Evolutionary conservation across 2,329 filamentous ascomycete genomes (phyloP), one percentile per base, ranked within the genome.

Genomic region (Zasmidium angulare): DNA sequence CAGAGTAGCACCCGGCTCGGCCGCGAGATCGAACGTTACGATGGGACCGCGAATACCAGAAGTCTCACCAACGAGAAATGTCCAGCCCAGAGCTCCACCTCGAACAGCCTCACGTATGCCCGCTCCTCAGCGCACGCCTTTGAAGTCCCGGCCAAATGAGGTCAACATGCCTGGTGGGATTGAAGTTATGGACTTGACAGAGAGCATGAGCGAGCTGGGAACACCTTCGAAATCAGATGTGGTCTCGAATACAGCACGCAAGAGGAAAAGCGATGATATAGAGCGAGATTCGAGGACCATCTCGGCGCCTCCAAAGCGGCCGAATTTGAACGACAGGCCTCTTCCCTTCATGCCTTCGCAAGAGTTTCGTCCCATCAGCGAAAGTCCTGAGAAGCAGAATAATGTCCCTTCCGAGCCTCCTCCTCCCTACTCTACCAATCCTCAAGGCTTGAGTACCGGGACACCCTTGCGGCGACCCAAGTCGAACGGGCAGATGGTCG

Each of bases 221-320:
- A 50, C 64, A 6, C 48, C 55, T 20, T 36, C 20, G 22, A n/a
- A 61, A 49, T 53, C 56, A 53, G 20, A 47, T 26, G 3, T 61
- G 0, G 46, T 48, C 3, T 43, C 58, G 3, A 64, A 55, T 20
- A 55, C 63, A 31, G 68, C 67, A 7, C 75, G 74, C 57, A 81
- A 81, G 66, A 72, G 79, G 47, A 80, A 79, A 67, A 81, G 78
- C 64, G 75, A 77, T n/a, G 78, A 79, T 56, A 74, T 72, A 50
- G 75, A 74, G 31, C 62, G 65, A 24, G 73, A 73, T 31, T 48
- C 65, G 21, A 59, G 56, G 48, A 58, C 48, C 48, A 31, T 52
- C 29, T 48, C 58, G 40, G 54, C 53, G 14, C 56, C 54, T 47
- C 19, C 56, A 24, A 63, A 60, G 48, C 59, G 59, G n/a, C 43